These are phyloP conservation scores for Tetrahymena thermophila DNA, from an alignment of 73 alveolate species.

Conservation along the genomic window DNA sequence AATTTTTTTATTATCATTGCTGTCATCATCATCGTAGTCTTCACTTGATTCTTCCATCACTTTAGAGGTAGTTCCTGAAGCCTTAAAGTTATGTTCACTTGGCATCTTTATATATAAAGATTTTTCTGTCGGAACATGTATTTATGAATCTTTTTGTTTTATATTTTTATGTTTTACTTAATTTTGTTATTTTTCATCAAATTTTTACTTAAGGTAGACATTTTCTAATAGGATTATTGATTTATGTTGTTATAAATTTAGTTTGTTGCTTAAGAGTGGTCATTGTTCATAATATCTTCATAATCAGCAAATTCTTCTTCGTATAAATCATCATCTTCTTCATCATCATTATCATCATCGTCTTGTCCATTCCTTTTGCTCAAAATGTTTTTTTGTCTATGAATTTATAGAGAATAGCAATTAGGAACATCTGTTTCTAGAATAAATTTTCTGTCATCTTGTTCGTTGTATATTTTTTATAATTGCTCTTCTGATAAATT, in stretches of 20 bases:
- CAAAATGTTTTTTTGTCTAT: not conserved
- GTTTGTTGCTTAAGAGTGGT: not conserved
- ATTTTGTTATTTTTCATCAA: not conserved
- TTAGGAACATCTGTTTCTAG: not conserved
- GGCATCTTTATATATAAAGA: not conserved
- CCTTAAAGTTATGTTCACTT: not conserved
- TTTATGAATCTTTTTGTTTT: not conserved
- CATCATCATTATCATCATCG: not conserved
- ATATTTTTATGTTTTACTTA: not conserved
- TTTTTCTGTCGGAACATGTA: not conserved
- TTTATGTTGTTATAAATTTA: not conserved
- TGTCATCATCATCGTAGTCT: not conserved
- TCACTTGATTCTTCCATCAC: not conserved
- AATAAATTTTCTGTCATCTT: not conserved
- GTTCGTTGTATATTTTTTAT: not conserved
- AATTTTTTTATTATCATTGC: not conserved
- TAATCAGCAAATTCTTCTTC: not conserved
- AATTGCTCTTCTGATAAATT: not conserved
- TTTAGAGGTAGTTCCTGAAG: not conserved
- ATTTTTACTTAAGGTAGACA: not conserved
- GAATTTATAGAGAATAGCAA: not conserved
- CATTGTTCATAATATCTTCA: not conserved
- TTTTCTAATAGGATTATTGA: not conserved
- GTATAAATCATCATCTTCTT: not conserved
- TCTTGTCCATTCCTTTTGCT: not conserved